Percentiles rank a stretch among this genome's conserved stretches.
Conservation (phyloP, 225 moss, liverwort and hornwort species). For the Sphagnum tenellum region DNA sequence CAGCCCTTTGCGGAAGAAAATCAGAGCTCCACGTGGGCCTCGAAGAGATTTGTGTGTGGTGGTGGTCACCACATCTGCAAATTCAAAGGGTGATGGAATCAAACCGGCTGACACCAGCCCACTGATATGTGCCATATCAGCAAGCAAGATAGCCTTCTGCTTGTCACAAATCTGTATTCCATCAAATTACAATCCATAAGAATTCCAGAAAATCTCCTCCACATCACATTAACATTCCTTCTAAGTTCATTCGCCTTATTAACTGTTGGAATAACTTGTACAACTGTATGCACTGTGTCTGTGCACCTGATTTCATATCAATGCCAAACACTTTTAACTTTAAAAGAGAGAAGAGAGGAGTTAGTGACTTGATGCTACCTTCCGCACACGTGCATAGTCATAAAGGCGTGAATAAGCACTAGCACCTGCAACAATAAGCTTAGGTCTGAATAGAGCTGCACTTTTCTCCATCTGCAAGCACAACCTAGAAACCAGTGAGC, state of each 20-base stretch:
- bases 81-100: slow-evolving; percentile 88
- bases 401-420: slow-evolving; percentile 96
- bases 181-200: too few species aligned
- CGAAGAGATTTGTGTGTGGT: slow-evolving; percentile 94
- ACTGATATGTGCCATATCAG: slow-evolving; percentile 97
- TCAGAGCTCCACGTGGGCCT: slow-evolving; percentile 94
- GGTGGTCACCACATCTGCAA: slow-evolving; percentile 86
- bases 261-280: too few species aligned
- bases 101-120: slow-evolving; percentile 87
- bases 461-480: slow-evolving; percentile 65
- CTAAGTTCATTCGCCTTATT: too few species aligned
- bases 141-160: slow-evolving; percentile 78
- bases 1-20: slow-evolving; percentile 87
- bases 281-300: too few species aligned
- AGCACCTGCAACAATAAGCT: slow-evolving; percentile 88
- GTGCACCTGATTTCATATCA: too few species aligned
- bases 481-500: not conserved
- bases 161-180: slow-evolving; percentile 69
- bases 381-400: slow-evolving; percentile 80
- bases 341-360: too few species aligned
- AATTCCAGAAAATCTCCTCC: too few species aligned
- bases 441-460: slow-evolving; percentile 76
- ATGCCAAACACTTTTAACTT: not conserved
- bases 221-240: too few species aligned
- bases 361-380: slow-evolving; percentile 15